A percentile compares a stretch with the other conserved stretches of the same genome.
Evolutionary conservation across 495 filamentous ascomycete genomes (phyloP).

Genomic region (Aspergillus steynii): DNA sequence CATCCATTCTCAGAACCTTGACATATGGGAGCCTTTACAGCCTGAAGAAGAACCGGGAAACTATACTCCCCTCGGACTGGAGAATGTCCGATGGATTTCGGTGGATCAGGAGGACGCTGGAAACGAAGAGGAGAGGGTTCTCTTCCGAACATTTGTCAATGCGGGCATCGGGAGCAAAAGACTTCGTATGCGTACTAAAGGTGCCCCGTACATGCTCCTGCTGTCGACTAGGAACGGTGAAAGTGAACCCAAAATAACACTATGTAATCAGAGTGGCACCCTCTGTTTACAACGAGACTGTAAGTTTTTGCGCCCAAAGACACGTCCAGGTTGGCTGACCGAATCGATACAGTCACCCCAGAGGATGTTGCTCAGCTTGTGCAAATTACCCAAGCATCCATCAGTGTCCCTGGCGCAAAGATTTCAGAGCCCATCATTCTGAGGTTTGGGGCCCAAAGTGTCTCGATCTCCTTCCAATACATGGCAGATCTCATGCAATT

Average conservation of each 20-base stretch:
- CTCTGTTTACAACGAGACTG: constrained; percentile 41
- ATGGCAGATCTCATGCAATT: constrained; percentile 32
- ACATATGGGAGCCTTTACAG: constrained; percentile 41
- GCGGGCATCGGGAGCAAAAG: constrained; percentile 42
- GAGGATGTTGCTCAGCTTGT: constrained; percentile 27
- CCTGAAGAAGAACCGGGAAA: constrained; percentile 31
- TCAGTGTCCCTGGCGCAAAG: constrained; percentile 20
- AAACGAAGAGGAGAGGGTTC: constrained; percentile 39
- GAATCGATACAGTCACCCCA: constrained; percentile 15
- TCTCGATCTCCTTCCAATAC: constrained; percentile 38
- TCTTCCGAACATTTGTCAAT: constrained; percentile 44
- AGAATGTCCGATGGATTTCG: constrained; percentile 37
- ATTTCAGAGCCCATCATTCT: constrained; percentile 33
- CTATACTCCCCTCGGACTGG: constrained; percentile 22
- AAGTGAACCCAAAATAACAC: constrained; percentile 42
- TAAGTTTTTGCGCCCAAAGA: constrained; percentile 15
- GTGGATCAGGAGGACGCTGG: constrained; percentile 43
- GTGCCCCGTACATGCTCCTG: constrained; percentile 45
- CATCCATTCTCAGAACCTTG: constrained; percentile 30
- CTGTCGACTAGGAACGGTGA: constrained; percentile 39
- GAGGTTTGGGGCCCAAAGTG: constrained; percentile 30
- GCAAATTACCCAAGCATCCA: constrained; percentile 15
- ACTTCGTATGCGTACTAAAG: constrained; percentile 38
- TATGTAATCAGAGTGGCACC: constrained; percentile 46
- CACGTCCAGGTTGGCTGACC: not conserved